Percentiles rank a stretch among this genome's conserved stretches.
These are phyloP conservation scores for Coemansia umbellata DNA, from an alignment of 192 early-diverging fungal species.

Conservation along the genomic window DNA sequence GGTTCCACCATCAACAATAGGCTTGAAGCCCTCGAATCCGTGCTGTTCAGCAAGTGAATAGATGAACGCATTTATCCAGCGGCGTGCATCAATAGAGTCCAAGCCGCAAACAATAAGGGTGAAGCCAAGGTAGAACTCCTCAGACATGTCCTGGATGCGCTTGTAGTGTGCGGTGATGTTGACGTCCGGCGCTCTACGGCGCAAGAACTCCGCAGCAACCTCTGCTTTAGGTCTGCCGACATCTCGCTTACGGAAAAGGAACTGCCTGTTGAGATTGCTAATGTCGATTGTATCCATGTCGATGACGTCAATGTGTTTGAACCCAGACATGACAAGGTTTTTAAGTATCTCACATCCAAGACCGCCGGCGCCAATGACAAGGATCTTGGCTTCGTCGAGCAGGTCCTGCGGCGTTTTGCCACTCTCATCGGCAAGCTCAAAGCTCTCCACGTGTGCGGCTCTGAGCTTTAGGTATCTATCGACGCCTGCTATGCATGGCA, in stretches of 20 bases:
- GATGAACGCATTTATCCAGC: constrained; percentile 96
- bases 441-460: constrained; percentile 42
- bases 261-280: constrained; percentile 81
- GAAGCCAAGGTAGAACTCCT: constrained; percentile 88
- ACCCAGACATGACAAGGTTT: constrained; percentile 75
- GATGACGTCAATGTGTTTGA: constrained; percentile 77
- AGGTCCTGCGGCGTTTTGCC: constrained; percentile 45
- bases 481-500: constrained; percentile 20
- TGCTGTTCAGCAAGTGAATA: constrained; percentile 72
- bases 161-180: constrained; percentile 76
- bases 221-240: constrained; percentile 75
- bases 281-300: constrained; percentile 90
- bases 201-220: constrained; percentile 74
- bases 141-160: constrained; percentile 95
- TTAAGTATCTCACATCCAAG: constrained; percentile 84
- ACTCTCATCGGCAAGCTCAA: constrained; percentile 45
- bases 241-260: constrained; percentile 72
- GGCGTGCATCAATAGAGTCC: constrained; percentile 90
- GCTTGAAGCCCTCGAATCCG: constrained; percentile 71
- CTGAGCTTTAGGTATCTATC: constrained; percentile 41
- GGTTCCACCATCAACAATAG: constrained; percentile 93
- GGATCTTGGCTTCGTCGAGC: constrained; percentile 58
- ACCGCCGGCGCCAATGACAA: constrained; percentile 83
- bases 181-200: constrained; percentile 62
- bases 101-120: constrained; percentile 87